These are phyloP conservation scores for Cochliopodium minus DNA, from an alignment of 208 protist species.

Conservation along the genomic window DNA sequence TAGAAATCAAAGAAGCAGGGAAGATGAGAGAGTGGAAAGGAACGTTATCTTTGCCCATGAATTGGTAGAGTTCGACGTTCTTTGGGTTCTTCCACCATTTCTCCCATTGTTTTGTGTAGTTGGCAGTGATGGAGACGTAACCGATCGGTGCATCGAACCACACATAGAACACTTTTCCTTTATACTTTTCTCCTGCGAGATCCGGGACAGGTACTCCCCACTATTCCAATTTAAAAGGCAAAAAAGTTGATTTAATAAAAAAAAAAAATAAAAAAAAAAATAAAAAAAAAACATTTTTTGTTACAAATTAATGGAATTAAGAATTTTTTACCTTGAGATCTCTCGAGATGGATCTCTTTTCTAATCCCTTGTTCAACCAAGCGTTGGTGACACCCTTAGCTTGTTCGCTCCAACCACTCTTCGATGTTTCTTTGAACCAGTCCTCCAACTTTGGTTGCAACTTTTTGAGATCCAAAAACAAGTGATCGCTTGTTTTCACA, in stretches of 20 bases:
- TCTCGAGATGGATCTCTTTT: constrained; percentile 50
- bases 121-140: constrained; percentile 54
- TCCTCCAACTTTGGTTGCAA: constrained; percentile 12
- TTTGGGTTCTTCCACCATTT: constrained; percentile 49
- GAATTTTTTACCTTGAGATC: too few relatives aligned
- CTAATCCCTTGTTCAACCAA: constrained; percentile 44
- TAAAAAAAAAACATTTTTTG: too few relatives aligned
- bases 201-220: constrained; percentile 53
- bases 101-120: constrained; percentile 24
- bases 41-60: constrained; percentile 67
- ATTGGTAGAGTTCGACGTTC: constrained; percentile 46
- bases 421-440: constrained; percentile 17
- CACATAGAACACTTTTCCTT: constrained; percentile 51
- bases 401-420: constrained; percentile 29
- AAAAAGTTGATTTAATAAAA: too few relatives aligned
- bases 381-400: constrained; percentile 29
- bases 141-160: constrained; percentile 68
- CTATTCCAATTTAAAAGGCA: too few relatives aligned
- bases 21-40: constrained; percentile 65
- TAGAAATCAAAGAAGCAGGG: constrained; percentile 41
- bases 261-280: too few relatives aligned
- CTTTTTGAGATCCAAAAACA: background rate
- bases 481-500: background rate
- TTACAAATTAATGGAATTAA: too few relatives aligned
- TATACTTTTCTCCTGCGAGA: background rate